phyloP scores from a whole-genome alignment of 2,329 filamentous ascomycete species.

The Penicillium sp. region DNA sequence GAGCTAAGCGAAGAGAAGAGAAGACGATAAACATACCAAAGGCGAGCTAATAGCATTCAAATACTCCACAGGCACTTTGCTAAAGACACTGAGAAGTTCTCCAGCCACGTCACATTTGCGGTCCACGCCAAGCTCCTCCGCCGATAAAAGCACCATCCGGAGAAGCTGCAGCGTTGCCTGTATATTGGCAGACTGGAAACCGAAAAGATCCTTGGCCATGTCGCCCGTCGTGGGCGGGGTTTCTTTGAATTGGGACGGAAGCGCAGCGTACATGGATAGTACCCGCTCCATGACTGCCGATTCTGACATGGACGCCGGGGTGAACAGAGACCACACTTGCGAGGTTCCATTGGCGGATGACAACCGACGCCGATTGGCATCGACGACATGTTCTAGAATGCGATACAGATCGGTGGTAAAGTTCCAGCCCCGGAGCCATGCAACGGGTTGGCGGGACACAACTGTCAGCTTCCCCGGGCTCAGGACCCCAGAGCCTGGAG shows the following conservation, averaged over 20 bases:
- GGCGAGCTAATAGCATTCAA: constrained; percentile 51
- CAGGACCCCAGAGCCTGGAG: constrained; percentile 16
- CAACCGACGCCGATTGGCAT: constrained; percentile 23
- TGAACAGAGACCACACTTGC: constrained; percentile 27
- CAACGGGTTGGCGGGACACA: constrained; percentile 19
- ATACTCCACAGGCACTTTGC: constrained; percentile 46
- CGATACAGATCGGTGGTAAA: constrained; percentile 59
- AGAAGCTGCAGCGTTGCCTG: constrained; percentile 50
- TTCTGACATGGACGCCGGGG: constrained; percentile 23
- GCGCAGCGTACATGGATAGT: constrained; percentile 24
- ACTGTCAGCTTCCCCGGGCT: constrained; percentile 9
- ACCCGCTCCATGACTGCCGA: constrained; percentile 28
- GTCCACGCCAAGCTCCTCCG: constrained; percentile 39
- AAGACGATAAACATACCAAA: constrained; percentile 26
- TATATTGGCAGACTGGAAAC: constrained; percentile 54
- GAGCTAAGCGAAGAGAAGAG: neutral
- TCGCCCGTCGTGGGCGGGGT: constrained; percentile 32
- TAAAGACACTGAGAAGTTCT: constrained; percentile 47
- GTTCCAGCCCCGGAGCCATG: constrained; percentile 59
- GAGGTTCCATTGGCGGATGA: constrained; percentile 25
- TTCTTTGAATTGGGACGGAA: constrained; percentile 29
- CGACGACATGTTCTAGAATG: constrained; percentile 53
- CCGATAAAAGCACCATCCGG: constrained; percentile 48
- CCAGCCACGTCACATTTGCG: constrained; percentile 49
- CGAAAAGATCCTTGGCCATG: constrained; percentile 40